These are phyloP conservation scores for Turnera subulata DNA, from an alignment of 345 rosid species.

Conservation along the genomic window DNA sequence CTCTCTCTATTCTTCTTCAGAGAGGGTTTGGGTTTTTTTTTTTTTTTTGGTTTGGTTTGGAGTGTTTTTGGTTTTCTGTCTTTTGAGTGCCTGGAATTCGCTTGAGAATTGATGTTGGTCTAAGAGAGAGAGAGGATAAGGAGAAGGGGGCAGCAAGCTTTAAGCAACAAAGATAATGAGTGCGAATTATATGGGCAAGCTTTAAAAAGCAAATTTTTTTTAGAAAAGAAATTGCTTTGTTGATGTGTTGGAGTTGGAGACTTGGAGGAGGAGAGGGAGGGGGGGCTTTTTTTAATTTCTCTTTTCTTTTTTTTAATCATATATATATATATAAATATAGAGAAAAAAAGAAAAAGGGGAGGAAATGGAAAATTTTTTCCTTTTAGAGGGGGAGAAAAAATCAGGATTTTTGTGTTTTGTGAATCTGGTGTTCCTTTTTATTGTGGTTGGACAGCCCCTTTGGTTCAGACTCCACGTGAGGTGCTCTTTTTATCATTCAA, in stretches of 20 bases:
- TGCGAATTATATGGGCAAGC: constrained; percentile 76
- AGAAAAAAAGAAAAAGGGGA: neutral
- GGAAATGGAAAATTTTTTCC: neutral
- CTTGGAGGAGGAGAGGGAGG: neutral
- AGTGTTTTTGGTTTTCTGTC: constrained; percentile 2
- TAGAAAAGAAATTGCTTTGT: constrained; percentile 33
- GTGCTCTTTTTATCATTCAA: constrained; percentile 96
- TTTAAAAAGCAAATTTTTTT: constrained; percentile 38
- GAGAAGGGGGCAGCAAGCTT: constrained; percentile 33
- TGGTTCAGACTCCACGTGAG: constrained; percentile 99
- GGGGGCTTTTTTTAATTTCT: constrained; percentile 5
- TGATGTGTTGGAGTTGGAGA: constrained; percentile 21
- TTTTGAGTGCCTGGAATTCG: constrained; percentile 13
- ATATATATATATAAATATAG: neutral
- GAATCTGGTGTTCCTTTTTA: constrained; percentile 31
- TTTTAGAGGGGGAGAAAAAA: neutral
- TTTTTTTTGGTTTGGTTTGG: constrained; percentile 3
- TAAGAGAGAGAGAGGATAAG: constrained; percentile 17
- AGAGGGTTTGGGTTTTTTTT: too few species aligned
- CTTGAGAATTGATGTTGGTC: constrained; percentile 12
- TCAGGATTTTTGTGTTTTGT: neutral
- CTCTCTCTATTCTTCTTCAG: too few species aligned
- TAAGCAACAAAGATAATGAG: constrained; percentile 81
- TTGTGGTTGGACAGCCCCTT: constrained; percentile 78
- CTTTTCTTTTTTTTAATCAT: neutral